Percentiles rank a stretch among this genome's conserved stretches.
Conservation (phyloP, 2,329 filamentous ascomycete genomes). For the Corynespora cassiicola region DNA sequence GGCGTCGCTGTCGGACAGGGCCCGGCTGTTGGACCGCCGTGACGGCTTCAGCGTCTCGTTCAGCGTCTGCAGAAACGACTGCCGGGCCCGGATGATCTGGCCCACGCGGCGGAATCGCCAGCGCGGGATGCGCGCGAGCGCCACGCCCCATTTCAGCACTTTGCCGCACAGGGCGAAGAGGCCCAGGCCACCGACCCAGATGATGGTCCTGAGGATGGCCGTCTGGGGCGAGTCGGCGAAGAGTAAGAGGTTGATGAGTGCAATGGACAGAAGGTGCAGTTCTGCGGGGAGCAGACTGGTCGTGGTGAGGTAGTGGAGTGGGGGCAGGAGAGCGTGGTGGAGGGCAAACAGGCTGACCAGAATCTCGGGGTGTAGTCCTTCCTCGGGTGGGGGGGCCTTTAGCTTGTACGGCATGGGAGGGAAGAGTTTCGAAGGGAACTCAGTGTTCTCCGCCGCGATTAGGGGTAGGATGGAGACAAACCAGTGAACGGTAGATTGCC, state of each 20-base stretch:
- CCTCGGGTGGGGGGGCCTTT: constrained; percentile 33
- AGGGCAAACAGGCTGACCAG: constrained; percentile 78
- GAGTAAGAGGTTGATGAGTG: constrained; percentile 80
- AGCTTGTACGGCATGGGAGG: constrained; percentile 43
- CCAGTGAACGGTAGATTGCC: constrained; percentile 79
- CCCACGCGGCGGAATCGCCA: constrained; percentile 79
- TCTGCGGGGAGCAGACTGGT: constrained; percentile 89
- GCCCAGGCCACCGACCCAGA: constrained; percentile 71
- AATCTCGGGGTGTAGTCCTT: constrained; percentile 61
- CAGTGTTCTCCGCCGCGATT: constrained; percentile 56
- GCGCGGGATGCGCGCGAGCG: constrained; percentile 84
- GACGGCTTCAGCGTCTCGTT: constrained; percentile 42
- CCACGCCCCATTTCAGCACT: constrained; percentile 82
- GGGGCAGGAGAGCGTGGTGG: constrained; percentile 76
- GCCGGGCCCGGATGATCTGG: constrained; percentile 49
- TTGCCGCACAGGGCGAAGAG: constrained; percentile 76
- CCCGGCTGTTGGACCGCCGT: constrained; percentile 24
- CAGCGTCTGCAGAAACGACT: constrained; percentile 51
- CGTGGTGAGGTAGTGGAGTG: constrained; percentile 81
- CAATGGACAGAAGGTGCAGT: constrained; percentile 82
- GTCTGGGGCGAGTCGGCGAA: constrained; percentile 70
- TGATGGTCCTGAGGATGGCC: constrained; percentile 49
- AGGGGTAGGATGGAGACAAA: constrained; percentile 74
- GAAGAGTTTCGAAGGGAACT: constrained; percentile 41
- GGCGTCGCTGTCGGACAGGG: constrained; percentile 51